Conservation (phyloP, 345 rosid species). For the Citrus trifoliata region DNA sequence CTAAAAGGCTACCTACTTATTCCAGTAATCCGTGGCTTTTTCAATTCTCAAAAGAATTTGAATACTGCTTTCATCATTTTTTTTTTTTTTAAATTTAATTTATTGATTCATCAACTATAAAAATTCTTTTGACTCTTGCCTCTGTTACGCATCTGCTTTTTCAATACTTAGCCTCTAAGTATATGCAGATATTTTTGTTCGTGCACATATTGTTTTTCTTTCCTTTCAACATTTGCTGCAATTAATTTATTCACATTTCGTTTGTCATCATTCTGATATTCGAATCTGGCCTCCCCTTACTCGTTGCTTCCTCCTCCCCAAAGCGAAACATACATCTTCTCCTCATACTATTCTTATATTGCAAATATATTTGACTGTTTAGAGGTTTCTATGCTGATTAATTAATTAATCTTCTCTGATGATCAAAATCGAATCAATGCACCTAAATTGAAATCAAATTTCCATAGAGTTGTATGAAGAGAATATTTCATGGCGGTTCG, state of each 20-base stretch:
- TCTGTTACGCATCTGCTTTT: constrained; percentile 1
- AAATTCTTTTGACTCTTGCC: not conserved
- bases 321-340: not conserved
- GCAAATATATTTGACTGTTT: not conserved
- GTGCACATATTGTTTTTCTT: too few relatives aligned
- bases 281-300: not conserved
- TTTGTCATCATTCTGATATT: not conserved
- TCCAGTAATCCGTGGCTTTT: not conserved
- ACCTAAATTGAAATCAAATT: too few relatives aligned
- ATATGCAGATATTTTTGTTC: not conserved
- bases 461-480: too few relatives aligned
- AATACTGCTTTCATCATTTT: not conserved
- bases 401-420: not conserved
- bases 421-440: not conserved
- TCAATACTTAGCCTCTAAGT: constrained; percentile 14
- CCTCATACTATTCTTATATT: not conserved
- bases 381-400: not conserved
- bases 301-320: not conserved
- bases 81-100: not conserved
- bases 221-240: not conserved
- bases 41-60: not conserved
- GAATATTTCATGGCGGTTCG: too few relatives aligned
- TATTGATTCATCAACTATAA: not conserved
- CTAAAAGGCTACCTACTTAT: not conserved
- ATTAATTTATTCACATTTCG: not conserved